phyloP scores from a whole-genome alignment of 805 yeast species.

The Metschnikowia sp. region DNA sequence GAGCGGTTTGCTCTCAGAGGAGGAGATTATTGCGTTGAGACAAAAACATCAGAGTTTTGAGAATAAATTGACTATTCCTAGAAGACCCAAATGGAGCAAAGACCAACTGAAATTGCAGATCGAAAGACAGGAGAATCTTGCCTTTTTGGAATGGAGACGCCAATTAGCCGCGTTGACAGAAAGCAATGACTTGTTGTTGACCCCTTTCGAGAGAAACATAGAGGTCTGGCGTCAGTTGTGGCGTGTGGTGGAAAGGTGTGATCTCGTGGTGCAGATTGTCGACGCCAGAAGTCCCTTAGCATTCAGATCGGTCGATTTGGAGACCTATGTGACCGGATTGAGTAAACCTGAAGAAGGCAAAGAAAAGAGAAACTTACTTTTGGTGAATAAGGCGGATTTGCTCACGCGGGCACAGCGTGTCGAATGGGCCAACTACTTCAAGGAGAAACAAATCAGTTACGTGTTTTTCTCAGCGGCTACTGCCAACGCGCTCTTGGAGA shows the following conservation, averaged over 20 bases:
- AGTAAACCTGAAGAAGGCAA: constrained; percentile 45
- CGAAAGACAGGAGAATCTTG: constrained; percentile 82
- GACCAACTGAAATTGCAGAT: constrained; percentile 70
- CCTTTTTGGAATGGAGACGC: constrained; percentile 94
- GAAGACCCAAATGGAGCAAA: constrained; percentile 85
- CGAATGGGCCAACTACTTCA: constrained; percentile 85
- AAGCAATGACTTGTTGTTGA: constrained; percentile 75
- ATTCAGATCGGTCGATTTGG: constrained; percentile 86
- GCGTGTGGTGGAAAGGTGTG: constrained; percentile 96
- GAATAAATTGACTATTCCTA: constrained; percentile 76
- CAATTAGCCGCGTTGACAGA: constrained; percentile 82
- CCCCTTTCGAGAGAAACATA: constrained; percentile 95
- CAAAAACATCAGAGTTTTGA: constrained; percentile 66
- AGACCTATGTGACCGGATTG: constrained; percentile 72
- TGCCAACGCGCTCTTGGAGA: constrained; percentile 73
- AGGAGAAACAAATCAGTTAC: constrained; percentile 62
- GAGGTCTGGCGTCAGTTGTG: constrained; percentile 98
- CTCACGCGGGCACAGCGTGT: constrained; percentile 72
- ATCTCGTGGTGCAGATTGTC: constrained; percentile 91
- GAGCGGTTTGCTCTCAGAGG: constrained; percentile 54
- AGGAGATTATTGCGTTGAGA: constrained; percentile 60
- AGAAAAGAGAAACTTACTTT: constrained; percentile 70
- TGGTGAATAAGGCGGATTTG: constrained; percentile 93
- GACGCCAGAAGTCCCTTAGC: constrained; percentile 94
- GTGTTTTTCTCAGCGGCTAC: constrained; percentile 91